A percentile compares a stretch with the other conserved stretches of the same genome.
Evolutionary conservation across 2,329 filamentous ascomycete genomes (phyloP).

Genomic region (Colletotrichum spinosum): DNA sequence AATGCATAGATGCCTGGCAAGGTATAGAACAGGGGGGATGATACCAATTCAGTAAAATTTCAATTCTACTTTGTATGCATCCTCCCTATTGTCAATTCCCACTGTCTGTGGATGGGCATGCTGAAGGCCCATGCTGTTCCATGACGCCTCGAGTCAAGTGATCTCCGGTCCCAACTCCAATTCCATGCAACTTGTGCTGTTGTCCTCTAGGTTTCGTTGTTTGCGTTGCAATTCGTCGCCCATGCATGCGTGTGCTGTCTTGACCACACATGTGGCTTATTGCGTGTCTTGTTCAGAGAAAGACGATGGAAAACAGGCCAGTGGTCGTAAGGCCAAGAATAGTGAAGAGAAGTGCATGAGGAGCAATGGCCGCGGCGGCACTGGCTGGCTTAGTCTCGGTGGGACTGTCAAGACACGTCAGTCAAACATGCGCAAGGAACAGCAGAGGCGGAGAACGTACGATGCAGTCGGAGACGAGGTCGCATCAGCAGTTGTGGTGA

Average conservation of each 20-base stretch:
- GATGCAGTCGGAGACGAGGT: not conserved
- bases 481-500: not conserved
- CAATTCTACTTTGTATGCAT: not conserved
- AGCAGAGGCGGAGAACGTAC: not conserved
- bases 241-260: not conserved
- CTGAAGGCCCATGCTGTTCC: not conserved
- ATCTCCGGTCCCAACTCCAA: not conserved
- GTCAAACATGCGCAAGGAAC: not conserved
- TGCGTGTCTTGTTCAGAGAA: constrained; percentile 13
- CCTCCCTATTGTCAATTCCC: constrained; percentile 3
- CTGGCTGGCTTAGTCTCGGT: constrained; percentile 26
- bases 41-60: constrained; percentile 36
- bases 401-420: constrained; percentile 10
- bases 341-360: constrained; percentile 27
- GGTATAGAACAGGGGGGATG: constrained; percentile 30
- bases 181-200: constrained; percentile 11
- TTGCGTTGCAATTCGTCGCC: not conserved
- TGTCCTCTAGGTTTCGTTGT: not conserved
- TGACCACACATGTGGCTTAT: not conserved
- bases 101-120: not conserved
- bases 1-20: constrained; percentile 11
- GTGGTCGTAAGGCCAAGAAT: constrained; percentile 24
- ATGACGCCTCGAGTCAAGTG: not conserved
- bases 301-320: constrained; percentile 23
- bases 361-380: constrained; percentile 32